Base-by-base conservation (phyloP, 108 stramenopile genomes). In the Licmophora abbreviata region DNA sequence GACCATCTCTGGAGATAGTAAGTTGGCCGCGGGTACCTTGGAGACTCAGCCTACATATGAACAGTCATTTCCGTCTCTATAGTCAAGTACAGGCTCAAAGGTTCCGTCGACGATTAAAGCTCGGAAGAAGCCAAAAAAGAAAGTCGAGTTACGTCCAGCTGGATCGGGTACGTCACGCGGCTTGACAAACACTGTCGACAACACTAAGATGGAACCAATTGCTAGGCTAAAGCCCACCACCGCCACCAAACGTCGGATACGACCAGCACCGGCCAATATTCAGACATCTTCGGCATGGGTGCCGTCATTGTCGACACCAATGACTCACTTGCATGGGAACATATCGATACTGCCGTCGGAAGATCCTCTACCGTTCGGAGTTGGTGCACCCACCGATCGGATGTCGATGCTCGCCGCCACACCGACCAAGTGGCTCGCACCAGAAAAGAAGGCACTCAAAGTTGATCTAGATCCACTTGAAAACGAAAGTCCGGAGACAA, bases 401-500 rank as follows among this genome's bases (percentile, higher is more conserved):
- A n/a, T n/a, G n/a, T n/a, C n/a, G n/a, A n/a, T n/a, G n/a, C 18
- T 40, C 20, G 18, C 38, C 20, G 2, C 38, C 20, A 4, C 38
- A 5, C 2, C 15, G 5, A 2, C 15, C 15, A 40, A 5, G 15
- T 15, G 15, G 5, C 18, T 18, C 15, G 2, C 20, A 20, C 38
- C 38, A 5, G 20, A 40, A 40, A 5, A 15, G 15, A 40, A 1
- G 15, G 38, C 18, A 40, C 15, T 40, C 20, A 15, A 40, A 5
- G 15, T 20, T 4, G 20, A 40, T 40, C n/a, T n/a, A n/a, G n/a
- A n/a, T n/a, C n/a, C n/a, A n/a, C n/a, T 40, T 20, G 38, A 40
- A 40, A 40, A 40, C 15, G 38, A 40, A 40, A 18, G 38, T 40
- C 38, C 38, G 38, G 3, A 40, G 38, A 40, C 38, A 40, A 15